Conservation (phyloP, 192 early-diverging fungal species). For the Gigaspora rosea region DNA sequence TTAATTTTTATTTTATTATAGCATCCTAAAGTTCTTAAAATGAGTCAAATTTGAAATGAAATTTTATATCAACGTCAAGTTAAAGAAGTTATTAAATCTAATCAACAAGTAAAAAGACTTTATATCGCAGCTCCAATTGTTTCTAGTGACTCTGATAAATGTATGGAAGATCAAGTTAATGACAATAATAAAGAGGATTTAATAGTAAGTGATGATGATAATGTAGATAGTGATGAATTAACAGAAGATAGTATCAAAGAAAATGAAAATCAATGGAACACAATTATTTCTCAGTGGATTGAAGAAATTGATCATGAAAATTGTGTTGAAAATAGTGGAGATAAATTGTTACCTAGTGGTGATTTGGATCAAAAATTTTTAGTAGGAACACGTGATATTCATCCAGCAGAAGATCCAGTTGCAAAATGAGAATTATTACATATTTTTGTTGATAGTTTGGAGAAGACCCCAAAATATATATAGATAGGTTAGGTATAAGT, state of each 20-base stretch:
- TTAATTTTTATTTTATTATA: no score
- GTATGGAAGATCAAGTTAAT: background rate
- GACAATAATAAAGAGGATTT: background rate
- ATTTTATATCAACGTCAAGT: constrained; percentile 15
- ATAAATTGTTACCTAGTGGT: constrained; percentile 9
- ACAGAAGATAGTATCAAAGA: background rate
- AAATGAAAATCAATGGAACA: constrained; percentile 3
- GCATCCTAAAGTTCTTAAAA: no score
- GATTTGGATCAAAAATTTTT: constrained; percentile 7
- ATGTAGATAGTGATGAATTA: background rate
- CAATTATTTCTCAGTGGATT: background rate
- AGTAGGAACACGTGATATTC: background rate
- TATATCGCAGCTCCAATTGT: constrained; percentile 5
- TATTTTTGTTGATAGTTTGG: constrained; percentile 14
- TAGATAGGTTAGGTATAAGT: no score
- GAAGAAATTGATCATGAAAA: constrained; percentile 4
- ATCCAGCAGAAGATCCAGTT: constrained; percentile 13
- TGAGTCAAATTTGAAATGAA: background rate
- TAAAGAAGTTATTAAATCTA: constrained; percentile 1
- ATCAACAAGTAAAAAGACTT: background rate
- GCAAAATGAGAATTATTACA: constrained; percentile 6
- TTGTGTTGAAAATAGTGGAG: constrained; percentile 1
- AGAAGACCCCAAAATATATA: no score
- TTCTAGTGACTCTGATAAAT: background rate
- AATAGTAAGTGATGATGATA: constrained; percentile 1